A percentile compares a stretch with the other conserved stretches of the same genome.
phyloP scores from a whole-genome alignment of 306 rosid species.

The Myrica gale region DNA sequence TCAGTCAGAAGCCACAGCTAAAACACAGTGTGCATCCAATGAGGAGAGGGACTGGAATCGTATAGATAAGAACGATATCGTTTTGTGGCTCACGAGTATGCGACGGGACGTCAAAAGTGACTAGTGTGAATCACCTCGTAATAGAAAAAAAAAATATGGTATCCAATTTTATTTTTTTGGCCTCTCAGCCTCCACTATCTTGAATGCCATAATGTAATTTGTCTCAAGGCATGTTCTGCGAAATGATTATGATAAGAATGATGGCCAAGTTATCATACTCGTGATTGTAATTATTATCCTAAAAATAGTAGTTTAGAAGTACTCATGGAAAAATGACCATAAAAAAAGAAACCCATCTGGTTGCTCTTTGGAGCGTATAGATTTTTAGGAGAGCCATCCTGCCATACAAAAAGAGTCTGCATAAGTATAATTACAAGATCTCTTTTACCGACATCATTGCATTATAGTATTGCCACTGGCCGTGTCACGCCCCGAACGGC shows the following conservation, averaged over 20 bases:
- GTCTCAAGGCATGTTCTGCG: conserved; percentile 64
- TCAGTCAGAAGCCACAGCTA: too few relatives aligned
- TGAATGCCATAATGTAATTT: conserved; percentile 35
- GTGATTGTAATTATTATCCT: conserved; percentile 32
- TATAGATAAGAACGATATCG: too few relatives aligned
- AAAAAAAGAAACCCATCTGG: conserved; percentile 10
- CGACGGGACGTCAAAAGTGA: too few relatives aligned
- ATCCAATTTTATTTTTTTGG: background rate
- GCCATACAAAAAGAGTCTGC: conserved; percentile 37
- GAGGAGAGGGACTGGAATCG: too few relatives aligned
- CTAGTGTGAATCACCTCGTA: too few relatives aligned
- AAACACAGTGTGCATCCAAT: too few relatives aligned
- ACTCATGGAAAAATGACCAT: conserved; percentile 19
- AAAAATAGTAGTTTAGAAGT: conserved; percentile 13
- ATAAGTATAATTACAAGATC: conserved; percentile 37
- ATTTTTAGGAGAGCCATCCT: conserved; percentile 29
- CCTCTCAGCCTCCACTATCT: conserved; percentile 11
- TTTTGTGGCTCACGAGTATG: too few relatives aligned
- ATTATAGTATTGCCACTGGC: conserved; percentile 26
- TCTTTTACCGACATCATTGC: conserved; percentile 46
- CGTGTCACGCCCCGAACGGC: too few relatives aligned
- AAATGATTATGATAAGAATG: conserved; percentile 33
- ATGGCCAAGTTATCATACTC: conserved; percentile 43
- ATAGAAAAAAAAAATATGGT: background rate
- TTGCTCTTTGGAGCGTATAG: conserved; percentile 17